Percentiles rank a stretch among this genome's conserved stretches.
phyloP scores from a whole-genome alignment of 2,329 filamentous ascomycete genomes.

The Arthrobotrys sphaeroides region DNA sequence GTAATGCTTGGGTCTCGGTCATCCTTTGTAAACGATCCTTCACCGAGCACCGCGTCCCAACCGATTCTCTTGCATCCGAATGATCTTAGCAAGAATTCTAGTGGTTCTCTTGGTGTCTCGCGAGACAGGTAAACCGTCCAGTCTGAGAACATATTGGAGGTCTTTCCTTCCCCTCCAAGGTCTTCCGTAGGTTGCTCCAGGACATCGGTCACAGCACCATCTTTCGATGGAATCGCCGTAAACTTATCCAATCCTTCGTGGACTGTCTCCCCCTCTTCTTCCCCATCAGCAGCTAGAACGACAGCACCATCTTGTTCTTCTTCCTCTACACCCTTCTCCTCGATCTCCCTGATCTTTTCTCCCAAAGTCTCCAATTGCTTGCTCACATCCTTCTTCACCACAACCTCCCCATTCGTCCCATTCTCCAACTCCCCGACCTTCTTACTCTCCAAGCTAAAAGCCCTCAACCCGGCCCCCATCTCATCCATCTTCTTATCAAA shows the following conservation, averaged over 20 bases:
- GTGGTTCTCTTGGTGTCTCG: slow-evolving; percentile 86
- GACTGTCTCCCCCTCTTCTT: slow-evolving; percentile 49
- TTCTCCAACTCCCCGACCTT: slow-evolving; percentile 59
- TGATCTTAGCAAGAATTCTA: slow-evolving; percentile 91
- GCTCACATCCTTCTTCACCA: slow-evolving; percentile 54
- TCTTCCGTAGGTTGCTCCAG: slow-evolving; percentile 76
- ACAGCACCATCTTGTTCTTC: not conserved
- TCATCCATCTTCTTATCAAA: slow-evolving; percentile 90
- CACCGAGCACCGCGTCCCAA: slow-evolving; percentile 90
- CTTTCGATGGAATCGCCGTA: slow-evolving; percentile 68
- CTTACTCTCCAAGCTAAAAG: slow-evolving; percentile 87
- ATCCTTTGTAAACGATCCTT: slow-evolving; percentile 89
- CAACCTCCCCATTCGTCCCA: not conserved
- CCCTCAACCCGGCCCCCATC: slow-evolving; percentile 85
- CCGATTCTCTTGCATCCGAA: slow-evolving; percentile 97
- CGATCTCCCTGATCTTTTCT: slow-evolving; percentile 56
- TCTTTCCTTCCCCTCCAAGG: slow-evolving; percentile 63
- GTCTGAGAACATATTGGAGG: slow-evolving; percentile 51
- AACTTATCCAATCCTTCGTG: slow-evolving; percentile 83
- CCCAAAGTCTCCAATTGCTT: slow-evolving; percentile 56
- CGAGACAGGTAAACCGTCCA: slow-evolving; percentile 93
- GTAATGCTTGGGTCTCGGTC: slow-evolving; percentile 90
- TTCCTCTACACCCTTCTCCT: slow-evolving; percentile 33
- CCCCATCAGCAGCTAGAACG: slow-evolving; percentile 17
- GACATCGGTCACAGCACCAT: slow-evolving; percentile 83